Base-by-base conservation (phyloP, 2,329 filamentous ascomycete genomes). In the Beauveria rudraprayagi region DNA sequence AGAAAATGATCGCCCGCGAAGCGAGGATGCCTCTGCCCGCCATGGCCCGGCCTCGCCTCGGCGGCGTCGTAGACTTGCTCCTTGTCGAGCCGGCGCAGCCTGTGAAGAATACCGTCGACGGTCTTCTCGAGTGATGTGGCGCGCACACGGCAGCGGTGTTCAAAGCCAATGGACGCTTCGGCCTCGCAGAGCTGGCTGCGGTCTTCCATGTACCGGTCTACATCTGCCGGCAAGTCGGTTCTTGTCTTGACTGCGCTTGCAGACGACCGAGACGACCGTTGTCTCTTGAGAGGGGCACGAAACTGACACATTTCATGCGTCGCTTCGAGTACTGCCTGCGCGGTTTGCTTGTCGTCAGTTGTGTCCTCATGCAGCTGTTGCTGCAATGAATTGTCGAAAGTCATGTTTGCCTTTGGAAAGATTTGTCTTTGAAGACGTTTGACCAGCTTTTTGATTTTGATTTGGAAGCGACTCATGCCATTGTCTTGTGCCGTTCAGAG, bases 1-100 rank as follows among this genome's bases (percentile, higher is more conserved):
- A 86, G 72, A 67, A 84, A 87, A 69, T 86, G 84, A 66, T 85
- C 83, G 28, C 79, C 80, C 0, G 77, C 67, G 58, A 80, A 78
- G 6, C 76, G 73, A 3, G 68, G 65, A 60, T 83, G 80, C 24
- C 65, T 63, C 69, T 83, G 80, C 3, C 76, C 76, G 14, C 69
- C 72, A 60, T 72, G 73, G 8, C 79, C 79, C 9, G 44, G 56
- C 19, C 73, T 68, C 7, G 69, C 60, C 9, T 60, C 41, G 16
- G 73, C 73, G 7, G 46, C 54, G 10, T 64, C 68, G 64, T 78
- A 82, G 44, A 80, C 61, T 2, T 62, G 43, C 10, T 64, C 55
- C 28, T 71, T 63, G 63, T 83, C 80, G 8, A 65, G 50, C 14
- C 61, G 50, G 61, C 71, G 75, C 50, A 81, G 65, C 1, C 28